Evolutionary conservation across 352 stramenopile genomes (phyloP), one percentile per base, ranked within the genome.

Genomic region (Globisporangium ultimum): DNA sequence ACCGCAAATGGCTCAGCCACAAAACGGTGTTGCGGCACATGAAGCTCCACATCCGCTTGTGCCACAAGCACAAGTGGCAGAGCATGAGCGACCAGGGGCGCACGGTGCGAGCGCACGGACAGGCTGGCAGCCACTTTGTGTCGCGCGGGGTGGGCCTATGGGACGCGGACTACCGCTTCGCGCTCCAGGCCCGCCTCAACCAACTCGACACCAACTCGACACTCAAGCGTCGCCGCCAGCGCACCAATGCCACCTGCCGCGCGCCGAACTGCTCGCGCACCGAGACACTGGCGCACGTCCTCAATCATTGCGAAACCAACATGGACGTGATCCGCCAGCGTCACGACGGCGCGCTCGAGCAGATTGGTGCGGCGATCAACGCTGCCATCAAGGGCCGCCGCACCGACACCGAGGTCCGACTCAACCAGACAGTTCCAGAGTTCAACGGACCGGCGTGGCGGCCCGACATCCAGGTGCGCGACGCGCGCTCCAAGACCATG

Each of bases 241-340:
- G 46, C 13, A 5, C 28, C 42, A 58, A 48, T 0, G 36, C 28
- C 1, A 22, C 15, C 8, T 65, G 59, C 45, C 51, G 59, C 28
- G 20, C 49, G 6, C 14, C 28, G n/a, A 42, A 45, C 36, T 55
- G 32, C 41, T 50, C 21, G 7, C 17, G 20, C 5, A 10, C 57
- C 20, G 59, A 60, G 47, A 60, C 52, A 11, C 50, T 59, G 41
- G 41, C 51, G 38, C 59, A 65, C 45, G 46, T 60, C 0, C 59
- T 60, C 42, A 59, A 48, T 28, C 55, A 61, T 32, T 55, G 32
- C n/a, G 28, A 0, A 13, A 21, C 11, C 2, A 61, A 53, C 45
- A 38, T 40, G 32, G 46, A 48, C 28, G 20, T 40, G n/a, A 55
- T 55, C 11, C 45, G 43, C 22, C 43, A 43, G 28, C 46, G 55